A percentile compares a stretch with the other conserved stretches of the same genome.
Conservation (phyloP, 805 yeast species). For the Lipomyces orientalis region DNA sequence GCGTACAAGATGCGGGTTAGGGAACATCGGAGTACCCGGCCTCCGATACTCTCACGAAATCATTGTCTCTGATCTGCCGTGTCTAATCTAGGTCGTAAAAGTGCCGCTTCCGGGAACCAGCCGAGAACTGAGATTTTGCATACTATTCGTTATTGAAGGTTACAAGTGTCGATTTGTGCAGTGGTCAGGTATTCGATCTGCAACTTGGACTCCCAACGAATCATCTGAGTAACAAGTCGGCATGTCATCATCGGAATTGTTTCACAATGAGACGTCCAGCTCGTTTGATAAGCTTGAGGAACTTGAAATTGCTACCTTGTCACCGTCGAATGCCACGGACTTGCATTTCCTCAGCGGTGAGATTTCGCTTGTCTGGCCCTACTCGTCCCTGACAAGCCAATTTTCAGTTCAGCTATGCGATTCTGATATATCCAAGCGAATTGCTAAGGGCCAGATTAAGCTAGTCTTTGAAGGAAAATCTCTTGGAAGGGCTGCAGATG, state of each 20-base stretch:
- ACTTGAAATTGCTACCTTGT: constrained; percentile 3
- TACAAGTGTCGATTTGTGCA: neutral
- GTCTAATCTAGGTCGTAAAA: neutral
- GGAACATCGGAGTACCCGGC: neutral
- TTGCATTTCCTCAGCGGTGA: constrained; percentile 15
- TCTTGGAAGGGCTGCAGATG: constrained; percentile 19
- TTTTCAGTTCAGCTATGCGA: constrained; percentile 27
- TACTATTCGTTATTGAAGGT: neutral
- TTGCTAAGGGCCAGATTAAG: constrained; percentile 30
- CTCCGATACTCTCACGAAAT: neutral
- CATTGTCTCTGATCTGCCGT: neutral
- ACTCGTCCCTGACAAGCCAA: constrained; percentile 19
- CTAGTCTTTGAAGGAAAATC: constrained; percentile 20
- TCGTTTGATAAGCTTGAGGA: constrained; percentile 8
- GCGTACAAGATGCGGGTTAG: neutral
- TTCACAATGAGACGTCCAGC: neutral
- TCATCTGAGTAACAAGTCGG: neutral
- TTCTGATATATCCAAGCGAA: constrained; percentile 18
- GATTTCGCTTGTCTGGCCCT: constrained; percentile 34
- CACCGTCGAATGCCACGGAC: constrained; percentile 5
- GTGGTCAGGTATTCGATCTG: neutral
- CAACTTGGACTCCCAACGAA: neutral
- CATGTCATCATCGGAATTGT: neutral
- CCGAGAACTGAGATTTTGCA: neutral
- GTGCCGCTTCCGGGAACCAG: neutral